Evolutionary conservation across 2,329 filamentous ascomycete genomes (phyloP).

Genomic region (Cladobotryum protrusum): DNA sequence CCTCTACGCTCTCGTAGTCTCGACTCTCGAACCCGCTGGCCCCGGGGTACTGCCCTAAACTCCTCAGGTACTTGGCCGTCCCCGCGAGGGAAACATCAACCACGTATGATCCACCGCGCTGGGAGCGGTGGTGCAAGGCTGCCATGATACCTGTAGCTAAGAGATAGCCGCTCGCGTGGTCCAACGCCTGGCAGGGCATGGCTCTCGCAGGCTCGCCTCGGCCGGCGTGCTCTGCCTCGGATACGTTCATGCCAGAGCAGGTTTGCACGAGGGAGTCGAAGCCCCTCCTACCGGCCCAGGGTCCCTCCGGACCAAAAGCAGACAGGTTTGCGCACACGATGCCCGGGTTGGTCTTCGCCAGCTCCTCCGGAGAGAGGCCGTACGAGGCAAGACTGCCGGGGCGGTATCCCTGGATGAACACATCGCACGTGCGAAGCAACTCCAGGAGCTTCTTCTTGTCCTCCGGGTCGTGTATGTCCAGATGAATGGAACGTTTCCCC

Average conservation of each 20-base stretch:
- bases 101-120: conserved; percentile 35
- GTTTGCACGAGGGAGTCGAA: conserved; percentile 50
- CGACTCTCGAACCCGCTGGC: conserved; percentile 36
- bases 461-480: conserved; percentile 48
- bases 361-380: conserved; percentile 30
- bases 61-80: conserved; percentile 49
- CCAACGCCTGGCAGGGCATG: conserved; percentile 49
- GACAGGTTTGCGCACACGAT: conserved; percentile 47
- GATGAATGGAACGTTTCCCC: conserved; percentile 57
- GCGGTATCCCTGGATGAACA: conserved; percentile 59
- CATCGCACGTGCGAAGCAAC: conserved; percentile 53
- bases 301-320: conserved; percentile 44
- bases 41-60: conserved; percentile 44
- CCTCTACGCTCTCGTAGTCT: conserved; percentile 23
- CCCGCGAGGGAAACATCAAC: conserved; percentile 51
- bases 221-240: conserved; percentile 43
- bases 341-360: conserved; percentile 34
- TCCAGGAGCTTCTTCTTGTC: conserved; percentile 48
- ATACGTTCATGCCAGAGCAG: conserved; percentile 49
- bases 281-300: conserved; percentile 36
- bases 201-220: conserved; percentile 33
- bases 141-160: conserved; percentile 47
- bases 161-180: conserved; percentile 50
- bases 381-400: conserved; percentile 44
- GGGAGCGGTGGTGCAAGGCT: conserved; percentile 41